phyloP scores from a whole-genome alignment of 352 stramenopile genomes.

The Globisporangium spinosum region DNA sequence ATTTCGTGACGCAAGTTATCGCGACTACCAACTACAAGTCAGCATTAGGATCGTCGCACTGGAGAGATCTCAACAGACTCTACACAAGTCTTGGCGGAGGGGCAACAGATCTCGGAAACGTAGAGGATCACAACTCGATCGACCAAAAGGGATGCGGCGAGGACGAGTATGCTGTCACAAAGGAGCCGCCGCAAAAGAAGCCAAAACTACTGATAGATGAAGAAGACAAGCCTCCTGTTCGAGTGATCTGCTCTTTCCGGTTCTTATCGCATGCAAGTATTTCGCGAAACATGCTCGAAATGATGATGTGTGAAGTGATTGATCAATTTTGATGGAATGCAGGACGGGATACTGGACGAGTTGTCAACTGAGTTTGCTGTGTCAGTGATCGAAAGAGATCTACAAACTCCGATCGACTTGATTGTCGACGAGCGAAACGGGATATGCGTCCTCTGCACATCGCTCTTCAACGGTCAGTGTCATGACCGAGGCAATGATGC shows the following conservation, averaged over 20 bases:
- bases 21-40: slow-evolving; percentile 36
- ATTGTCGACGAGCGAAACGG: slow-evolving; percentile 68
- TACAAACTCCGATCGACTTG: slow-evolving; percentile 48
- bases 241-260: slow-evolving; percentile 16
- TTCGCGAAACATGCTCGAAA: not conserved
- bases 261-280: slow-evolving; percentile 13
- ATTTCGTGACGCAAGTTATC: slow-evolving; percentile 25
- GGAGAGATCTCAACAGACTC: slow-evolving; percentile 34
- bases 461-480: slow-evolving; percentile 38
- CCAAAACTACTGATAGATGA: slow-evolving; percentile 17
- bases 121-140: not conserved
- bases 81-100: slow-evolving; percentile 4
- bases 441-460: slow-evolving; percentile 36
- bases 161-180: slow-evolving; percentile 7
- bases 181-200: slow-evolving; percentile 21
- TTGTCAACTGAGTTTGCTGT: slow-evolving; percentile 52
- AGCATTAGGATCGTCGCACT: slow-evolving; percentile 33
- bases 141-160: not conserved
- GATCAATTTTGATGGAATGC: not conserved
- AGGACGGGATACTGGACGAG: slow-evolving; percentile 67
- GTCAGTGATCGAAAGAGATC: slow-evolving; percentile 56
- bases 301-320: not conserved
- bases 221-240: slow-evolving; percentile 13
- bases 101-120: slow-evolving; percentile 1
- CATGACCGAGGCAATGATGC: too few relatives aligned